A percentile compares a stretch with the other conserved stretches of the same genome.
Evolutionary conservation across 305 asterid species (phyloP).

Genomic region (Fraxinus xanthoxyloides): DNA sequence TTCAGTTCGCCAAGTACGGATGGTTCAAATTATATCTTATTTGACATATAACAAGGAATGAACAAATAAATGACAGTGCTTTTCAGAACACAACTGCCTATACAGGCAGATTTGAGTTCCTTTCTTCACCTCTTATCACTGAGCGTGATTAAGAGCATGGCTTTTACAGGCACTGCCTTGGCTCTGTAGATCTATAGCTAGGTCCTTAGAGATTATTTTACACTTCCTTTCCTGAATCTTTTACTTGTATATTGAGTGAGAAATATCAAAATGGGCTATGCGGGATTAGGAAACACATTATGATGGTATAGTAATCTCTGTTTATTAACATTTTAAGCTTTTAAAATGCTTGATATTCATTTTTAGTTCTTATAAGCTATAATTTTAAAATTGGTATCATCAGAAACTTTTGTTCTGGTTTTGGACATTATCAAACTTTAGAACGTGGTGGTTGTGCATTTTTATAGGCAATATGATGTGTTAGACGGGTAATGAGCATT

Average conservation of each 20-base stretch:
- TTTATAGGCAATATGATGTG: background rate
- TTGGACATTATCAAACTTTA: background rate
- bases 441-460: background rate
- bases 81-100: background rate
- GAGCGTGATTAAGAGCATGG: background rate
- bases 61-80: background rate
- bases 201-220: background rate
- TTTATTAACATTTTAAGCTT: background rate
- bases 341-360: background rate
- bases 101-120: background rate
- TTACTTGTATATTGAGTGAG: background rate
- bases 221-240: background rate
- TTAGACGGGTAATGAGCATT: background rate
- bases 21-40: background rate
- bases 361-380: background rate
- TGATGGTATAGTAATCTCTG: background rate
- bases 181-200: background rate
- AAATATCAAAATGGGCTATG: background rate
- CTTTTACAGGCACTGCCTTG: background rate
- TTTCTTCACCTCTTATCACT: background rate
- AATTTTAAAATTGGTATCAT: background rate
- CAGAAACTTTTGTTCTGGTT: background rate
- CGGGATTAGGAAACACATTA: background rate
- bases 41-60: background rate
- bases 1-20: background rate